Evolutionary conservation across 1,284 basidiomycete genomes (phyloP), one percentile per base, ranked within the genome.

Genomic region (Tilletia horrida): DNA sequence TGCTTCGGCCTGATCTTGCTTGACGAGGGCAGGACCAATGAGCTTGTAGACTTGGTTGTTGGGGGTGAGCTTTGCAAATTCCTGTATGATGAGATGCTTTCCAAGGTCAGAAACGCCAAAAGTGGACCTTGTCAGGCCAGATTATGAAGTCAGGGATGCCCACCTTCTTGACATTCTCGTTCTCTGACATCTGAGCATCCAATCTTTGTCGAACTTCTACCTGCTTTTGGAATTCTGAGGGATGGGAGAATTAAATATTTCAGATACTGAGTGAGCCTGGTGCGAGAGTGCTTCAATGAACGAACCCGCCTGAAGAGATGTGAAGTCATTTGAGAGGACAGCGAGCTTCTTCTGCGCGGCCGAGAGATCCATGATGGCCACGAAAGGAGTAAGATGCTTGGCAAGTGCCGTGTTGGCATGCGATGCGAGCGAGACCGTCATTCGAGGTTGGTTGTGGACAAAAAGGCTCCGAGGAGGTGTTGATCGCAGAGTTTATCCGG

Each of bases 1-100:
- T 11, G 95, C 95, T 75, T 97, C 96, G 4, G 83, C 83, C 75
- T 89, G 88, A 72, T 97, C 94, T 83, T 97, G 95, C 76, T 90
- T 88, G 7, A 97, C 88, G 25, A 98, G 86, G 1, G 93, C 90
- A 1, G 93, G 92, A 0, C 95, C 96, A 57, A 96, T 87, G 59
- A 93, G 87, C 84, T 98, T 98, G 85, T 90, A 98, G 8, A 98
- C 87, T 8, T 86, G 87, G 78, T 94, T 96, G 72, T 88, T 87
- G 1, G 88, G 83, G 62, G 89, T 90, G 66, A 97, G 83, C 29
- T 85, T 84, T n/a, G 84, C 83, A 78, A 97, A 93, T 83, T 97
- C 94, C 92, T 95, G 82, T 23, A n/a, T 11, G 25, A 25, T n/a
- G 25, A 3, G 8, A 42, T 6, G 45, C 18, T 7, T 35, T 21